These are phyloP conservation scores for Rusavskia elegans DNA, from an alignment of 495 filamentous ascomycete species.

Conservation along the genomic window DNA sequence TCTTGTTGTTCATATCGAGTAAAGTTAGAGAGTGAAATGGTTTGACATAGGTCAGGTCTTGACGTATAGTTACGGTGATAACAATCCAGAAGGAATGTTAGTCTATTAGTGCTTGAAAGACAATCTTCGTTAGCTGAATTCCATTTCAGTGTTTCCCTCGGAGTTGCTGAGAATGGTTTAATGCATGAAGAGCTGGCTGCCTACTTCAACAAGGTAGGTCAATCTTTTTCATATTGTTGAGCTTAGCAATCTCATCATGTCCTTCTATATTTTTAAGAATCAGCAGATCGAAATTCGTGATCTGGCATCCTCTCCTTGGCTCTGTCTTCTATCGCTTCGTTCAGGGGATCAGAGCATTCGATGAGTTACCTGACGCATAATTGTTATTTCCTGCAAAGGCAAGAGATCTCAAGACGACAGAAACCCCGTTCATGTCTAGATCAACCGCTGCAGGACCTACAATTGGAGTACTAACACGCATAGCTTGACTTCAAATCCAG, in stretches of 20 bases:
- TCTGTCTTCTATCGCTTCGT: too few relatives aligned
- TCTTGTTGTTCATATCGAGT: too few relatives aligned
- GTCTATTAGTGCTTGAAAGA: neutral
- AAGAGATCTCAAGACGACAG: too few relatives aligned
- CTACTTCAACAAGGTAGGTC: neutral
- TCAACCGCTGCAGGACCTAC: neutral
- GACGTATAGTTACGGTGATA: neutral
- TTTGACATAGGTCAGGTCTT: neutral
- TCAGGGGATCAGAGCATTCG: too few relatives aligned
- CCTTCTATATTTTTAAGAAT: too few relatives aligned
- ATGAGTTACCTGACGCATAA: too few relatives aligned
- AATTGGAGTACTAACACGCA: neutral
- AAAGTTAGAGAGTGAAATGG: neutral
- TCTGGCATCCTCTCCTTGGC: too few relatives aligned
- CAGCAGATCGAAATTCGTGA: too few relatives aligned
- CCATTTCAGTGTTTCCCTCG: slow-evolving; percentile 18
- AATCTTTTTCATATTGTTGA: neutral
- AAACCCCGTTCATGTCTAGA: too few relatives aligned
- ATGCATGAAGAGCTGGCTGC: slow-evolving; percentile 23
- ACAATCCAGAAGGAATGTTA: neutral
- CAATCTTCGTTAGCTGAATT: too few relatives aligned
- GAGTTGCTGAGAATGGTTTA: slow-evolving; percentile 25
- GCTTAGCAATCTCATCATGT: too few relatives aligned
- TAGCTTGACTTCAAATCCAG: neutral
- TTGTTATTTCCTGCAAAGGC: too few relatives aligned